Conservation (phyloP, 768 basidiomycete species). For the Mycena filopes region DNA sequence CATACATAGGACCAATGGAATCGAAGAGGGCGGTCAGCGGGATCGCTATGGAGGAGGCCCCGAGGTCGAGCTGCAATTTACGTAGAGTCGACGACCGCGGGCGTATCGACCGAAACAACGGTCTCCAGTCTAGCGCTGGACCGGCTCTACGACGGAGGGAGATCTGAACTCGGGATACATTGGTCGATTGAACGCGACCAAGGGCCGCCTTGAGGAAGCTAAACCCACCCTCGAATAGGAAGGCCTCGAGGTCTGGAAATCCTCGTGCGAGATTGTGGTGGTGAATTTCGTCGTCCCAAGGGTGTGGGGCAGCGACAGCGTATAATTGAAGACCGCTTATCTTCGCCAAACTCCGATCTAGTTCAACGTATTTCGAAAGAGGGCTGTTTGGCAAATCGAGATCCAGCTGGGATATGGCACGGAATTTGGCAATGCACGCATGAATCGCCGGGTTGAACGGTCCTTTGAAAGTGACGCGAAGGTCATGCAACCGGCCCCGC, state of each 20-base stretch:
- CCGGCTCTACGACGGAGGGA: not conserved
- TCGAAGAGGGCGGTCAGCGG: not conserved
- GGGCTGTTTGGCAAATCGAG: not conserved
- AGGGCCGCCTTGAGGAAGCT: not conserved
- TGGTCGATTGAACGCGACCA: not conserved
- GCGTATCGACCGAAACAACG: not conserved
- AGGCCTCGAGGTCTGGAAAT: slow-evolving; percentile 1
- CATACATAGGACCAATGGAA: not conserved
- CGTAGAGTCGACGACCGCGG: not conserved
- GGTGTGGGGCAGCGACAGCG: not conserved
- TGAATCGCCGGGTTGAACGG: not conserved
- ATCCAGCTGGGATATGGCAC: not conserved
- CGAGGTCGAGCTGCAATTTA: not conserved
- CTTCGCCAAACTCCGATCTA: not conserved
- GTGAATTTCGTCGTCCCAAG: slow-evolving; percentile 5
- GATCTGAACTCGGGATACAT: not conserved
- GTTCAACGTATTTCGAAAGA: not conserved
- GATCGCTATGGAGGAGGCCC: not conserved
- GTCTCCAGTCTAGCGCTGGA: not conserved
- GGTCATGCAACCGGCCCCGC: not conserved
- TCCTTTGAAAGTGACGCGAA: not conserved
- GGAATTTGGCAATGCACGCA: not conserved
- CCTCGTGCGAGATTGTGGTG: not conserved
- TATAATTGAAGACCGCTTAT: not conserved
- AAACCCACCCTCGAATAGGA: slow-evolving; percentile 3